Evolutionary conservation across 176 grass and related monocot species (phyloP).

Genomic region (Oropetium thomaeum): DNA sequence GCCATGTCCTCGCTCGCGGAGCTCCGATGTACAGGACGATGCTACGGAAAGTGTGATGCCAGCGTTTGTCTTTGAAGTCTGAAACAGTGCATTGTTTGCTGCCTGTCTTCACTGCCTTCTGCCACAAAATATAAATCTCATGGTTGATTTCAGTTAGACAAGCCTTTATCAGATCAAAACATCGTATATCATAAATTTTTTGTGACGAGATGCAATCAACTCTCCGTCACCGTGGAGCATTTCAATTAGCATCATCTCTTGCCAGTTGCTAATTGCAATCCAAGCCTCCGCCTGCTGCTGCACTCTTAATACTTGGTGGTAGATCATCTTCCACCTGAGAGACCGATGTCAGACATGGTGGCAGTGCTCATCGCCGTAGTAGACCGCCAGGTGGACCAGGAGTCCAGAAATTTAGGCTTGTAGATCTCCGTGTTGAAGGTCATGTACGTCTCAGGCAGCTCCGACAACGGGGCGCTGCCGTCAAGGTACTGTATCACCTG

Average conservation of each 20-base stretch:
- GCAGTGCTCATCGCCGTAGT: not conserved
- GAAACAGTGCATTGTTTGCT: not conserved
- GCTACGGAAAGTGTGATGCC: conserved; percentile 57
- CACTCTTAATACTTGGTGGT: not conserved
- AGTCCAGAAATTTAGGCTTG: not conserved
- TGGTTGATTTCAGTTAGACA: not conserved
- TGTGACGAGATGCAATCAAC: not conserved
- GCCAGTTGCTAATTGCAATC: not conserved
- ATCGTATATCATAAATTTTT: not conserved
- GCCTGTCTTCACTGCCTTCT: not conserved
- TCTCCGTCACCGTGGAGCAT: not conserved
- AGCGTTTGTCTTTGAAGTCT: not conserved
- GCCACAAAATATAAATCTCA: not conserved
- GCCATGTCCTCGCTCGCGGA: conserved; percentile 68
- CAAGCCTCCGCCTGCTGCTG: not conserved
- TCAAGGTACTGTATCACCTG: conserved; percentile 43
- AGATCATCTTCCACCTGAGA: conserved; percentile 34
- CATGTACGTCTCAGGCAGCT: conserved; percentile 29
- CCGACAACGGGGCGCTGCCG: conserved; percentile 27
- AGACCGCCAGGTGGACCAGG: conserved; percentile 13
- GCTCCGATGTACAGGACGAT: conserved; percentile 82
- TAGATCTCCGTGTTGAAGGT: conserved; percentile 25
- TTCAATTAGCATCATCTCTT: not conserved
- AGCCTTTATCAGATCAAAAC: not conserved
- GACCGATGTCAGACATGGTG: conserved; percentile 33